Evolutionary conservation across 768 basidiomycete species (phyloP), one percentile per base, ranked within the genome.

Genomic region (Naganishia kalamii): DNA sequence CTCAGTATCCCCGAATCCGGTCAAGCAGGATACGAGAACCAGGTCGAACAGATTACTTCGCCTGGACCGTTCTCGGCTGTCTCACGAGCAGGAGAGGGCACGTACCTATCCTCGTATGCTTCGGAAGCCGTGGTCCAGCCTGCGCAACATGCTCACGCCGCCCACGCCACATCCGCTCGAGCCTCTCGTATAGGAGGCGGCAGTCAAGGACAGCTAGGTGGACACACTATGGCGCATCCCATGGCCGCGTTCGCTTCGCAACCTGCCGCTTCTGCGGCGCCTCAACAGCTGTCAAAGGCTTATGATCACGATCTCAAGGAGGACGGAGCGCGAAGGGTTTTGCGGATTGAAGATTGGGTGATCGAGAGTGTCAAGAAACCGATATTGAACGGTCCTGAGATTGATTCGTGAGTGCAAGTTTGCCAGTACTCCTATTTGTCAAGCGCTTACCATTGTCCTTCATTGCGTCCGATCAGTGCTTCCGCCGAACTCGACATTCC

Each of bases 401-500:
- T 85, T 67, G 88, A 93, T 41, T 68, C 69, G 78, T 79, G 62
- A 63, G 76, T 71, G 19, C 11, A n/a, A 47, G 21, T 19, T 23
- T 1, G 13, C 1, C 32, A 15, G 15, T 23, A 25, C 40, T 21
- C 8, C 11, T 7, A 11, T 15, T 23, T 40, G 23, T 21, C 61
- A 54, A 74, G 81, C 81, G 0, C 79, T 90, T 49, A 87, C 88
- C 57, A 79, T 83, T 6, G 70, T 78, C 0, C 80, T 90, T 4
- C 41, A 63, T 21, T 1, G 8, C 41, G 6, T 23, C 23, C 27
- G 11, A 3, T 11, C 69, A 80, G 79, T 13, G 77, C 74, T 0
- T 74, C 78, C 27, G 75, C 71, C n/a, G 62, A 65, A 1, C 69
- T 80, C 21, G 85, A 86, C 2, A 82, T 98, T 27, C 89, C 94